phyloP scores from a whole-genome alignment of 371 early-diverging fungal genomes.

The Haplosporangium sp. region DNA sequence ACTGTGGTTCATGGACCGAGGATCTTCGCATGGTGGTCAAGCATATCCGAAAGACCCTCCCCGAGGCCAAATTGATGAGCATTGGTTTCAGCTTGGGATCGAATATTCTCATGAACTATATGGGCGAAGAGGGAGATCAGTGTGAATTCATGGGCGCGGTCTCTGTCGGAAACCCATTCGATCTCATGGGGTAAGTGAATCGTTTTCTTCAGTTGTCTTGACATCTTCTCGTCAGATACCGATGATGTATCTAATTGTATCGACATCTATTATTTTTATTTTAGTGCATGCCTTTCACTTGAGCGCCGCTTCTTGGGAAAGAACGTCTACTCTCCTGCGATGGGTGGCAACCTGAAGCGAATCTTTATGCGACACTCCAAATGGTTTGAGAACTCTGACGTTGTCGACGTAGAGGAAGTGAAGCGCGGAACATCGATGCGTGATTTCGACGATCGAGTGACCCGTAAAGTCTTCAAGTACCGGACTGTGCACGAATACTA shows the following conservation, averaged over 20 bases:
- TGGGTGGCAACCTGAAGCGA: conserved; percentile 77
- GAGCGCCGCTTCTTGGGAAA: conserved; percentile 34
- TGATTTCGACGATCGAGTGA: conserved; percentile 85
- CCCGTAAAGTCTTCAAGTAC: conserved; percentile 77
- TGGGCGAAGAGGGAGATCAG: conserved; percentile 86
- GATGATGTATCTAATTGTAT: neutral
- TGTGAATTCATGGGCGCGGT: conserved; percentile 81
- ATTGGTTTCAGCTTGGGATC: conserved; percentile 93
- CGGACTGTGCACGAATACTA: conserved; percentile 90
- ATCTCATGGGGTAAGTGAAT: conserved; percentile 65
- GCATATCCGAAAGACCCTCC: conserved; percentile 66
- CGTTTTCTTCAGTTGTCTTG: neutral
- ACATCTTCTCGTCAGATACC: neutral
- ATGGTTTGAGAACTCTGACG: conserved; percentile 61
- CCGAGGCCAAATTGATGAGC: conserved; percentile 76
- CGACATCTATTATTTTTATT: conserved; percentile 51
- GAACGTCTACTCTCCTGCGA: conserved; percentile 54
- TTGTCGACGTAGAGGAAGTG: conserved; percentile 69
- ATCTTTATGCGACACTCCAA: conserved; percentile 73
- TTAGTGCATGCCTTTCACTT: conserved; percentile 49
- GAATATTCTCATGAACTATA: conserved; percentile 91
- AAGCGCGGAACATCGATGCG: conserved; percentile 61
- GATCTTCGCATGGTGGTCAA: conserved; percentile 77
- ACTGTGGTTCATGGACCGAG: conserved; percentile 85
- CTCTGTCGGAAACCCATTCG: conserved; percentile 91